These are phyloP conservation scores for Rosa persica DNA, from an alignment of 306 rosid genomes.

Conservation along the genomic window DNA sequence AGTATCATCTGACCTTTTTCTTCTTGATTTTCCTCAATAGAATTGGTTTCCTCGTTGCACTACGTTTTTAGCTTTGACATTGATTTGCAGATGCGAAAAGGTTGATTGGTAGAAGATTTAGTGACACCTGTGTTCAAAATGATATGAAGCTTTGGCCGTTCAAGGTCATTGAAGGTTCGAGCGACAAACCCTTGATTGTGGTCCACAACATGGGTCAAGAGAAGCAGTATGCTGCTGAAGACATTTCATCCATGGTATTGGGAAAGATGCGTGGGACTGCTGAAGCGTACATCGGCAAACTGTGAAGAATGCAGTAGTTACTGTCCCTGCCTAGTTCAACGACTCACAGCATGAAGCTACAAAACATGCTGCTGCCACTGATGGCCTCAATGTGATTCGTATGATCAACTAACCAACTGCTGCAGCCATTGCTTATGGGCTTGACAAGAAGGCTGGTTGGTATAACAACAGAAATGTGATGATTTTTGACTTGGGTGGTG, in stretches of 20 bases:
- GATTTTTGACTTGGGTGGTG: conserved; percentile 20
- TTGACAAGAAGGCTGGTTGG: neutral
- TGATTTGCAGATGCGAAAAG: neutral
- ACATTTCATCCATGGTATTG: neutral
- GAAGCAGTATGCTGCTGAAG: neutral
- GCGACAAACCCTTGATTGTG: neutral
- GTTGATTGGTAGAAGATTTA: neutral
- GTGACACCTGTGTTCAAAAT: neutral
- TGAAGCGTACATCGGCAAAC: neutral
- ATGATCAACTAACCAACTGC: neutral
- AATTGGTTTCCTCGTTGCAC: too few relatives aligned
- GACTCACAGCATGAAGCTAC: neutral
- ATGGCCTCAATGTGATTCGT: neutral
- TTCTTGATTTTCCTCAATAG: neutral
- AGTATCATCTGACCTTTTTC: neutral
- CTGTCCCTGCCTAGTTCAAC: conserved; percentile 3
- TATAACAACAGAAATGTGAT: conserved; percentile 4
- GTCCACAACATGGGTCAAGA: neutral
- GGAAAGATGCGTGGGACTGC: neutral
- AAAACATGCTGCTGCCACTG: neutral
- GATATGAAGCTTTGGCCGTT: neutral
- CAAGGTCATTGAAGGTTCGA: neutral
- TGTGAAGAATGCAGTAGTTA: neutral
- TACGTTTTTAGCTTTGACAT: neutral
- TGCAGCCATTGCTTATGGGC: neutral